Evolutionary conservation across 2,329 filamentous ascomycete genomes (phyloP).

Genomic region (Canariomyces notabilis): DNA sequence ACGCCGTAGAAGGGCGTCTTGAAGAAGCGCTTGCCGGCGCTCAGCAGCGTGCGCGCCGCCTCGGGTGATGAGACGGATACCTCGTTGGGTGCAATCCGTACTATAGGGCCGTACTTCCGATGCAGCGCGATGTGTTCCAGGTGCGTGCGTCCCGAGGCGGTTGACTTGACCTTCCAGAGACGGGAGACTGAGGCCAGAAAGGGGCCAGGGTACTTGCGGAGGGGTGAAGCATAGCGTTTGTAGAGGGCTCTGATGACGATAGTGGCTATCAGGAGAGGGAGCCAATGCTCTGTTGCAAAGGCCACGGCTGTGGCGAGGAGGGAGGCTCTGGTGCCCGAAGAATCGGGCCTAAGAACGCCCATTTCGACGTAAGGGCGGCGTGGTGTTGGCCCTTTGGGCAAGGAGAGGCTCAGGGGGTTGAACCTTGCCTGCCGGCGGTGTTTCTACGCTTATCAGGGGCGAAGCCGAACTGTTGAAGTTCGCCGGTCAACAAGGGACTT

Average conservation of each 20-base stretch:
- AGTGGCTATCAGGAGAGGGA: conserved; percentile 24
- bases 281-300: conserved; percentile 29
- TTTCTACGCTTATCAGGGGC: neutral
- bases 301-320: conserved; percentile 20
- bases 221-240: conserved; percentile 32
- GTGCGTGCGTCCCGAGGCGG: conserved; percentile 36
- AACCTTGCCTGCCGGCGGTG: neutral
- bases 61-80: conserved; percentile 43
- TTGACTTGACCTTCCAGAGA: conserved; percentile 40
- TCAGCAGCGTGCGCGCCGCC: conserved; percentile 41
- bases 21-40: conserved; percentile 47
- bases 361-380: too few relatives aligned
- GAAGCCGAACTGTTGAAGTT: conserved; percentile 25
- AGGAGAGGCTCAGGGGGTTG: conserved; percentile 1
- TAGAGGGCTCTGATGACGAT: conserved; percentile 28
- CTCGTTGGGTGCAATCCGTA: conserved; percentile 46
- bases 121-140: conserved; percentile 42
- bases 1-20: conserved; percentile 51
- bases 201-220: conserved; percentile 34
- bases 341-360: conserved; percentile 20
- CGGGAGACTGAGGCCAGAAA: conserved; percentile 32
- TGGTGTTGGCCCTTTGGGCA: neutral
- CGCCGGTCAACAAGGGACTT: too few relatives aligned
- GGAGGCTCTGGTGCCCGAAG: conserved; percentile 10
- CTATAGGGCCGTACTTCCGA: conserved; percentile 41